phyloP scores from a whole-genome alignment of 2,329 filamentous ascomycete species.

The Apiospora aurea region DNA sequence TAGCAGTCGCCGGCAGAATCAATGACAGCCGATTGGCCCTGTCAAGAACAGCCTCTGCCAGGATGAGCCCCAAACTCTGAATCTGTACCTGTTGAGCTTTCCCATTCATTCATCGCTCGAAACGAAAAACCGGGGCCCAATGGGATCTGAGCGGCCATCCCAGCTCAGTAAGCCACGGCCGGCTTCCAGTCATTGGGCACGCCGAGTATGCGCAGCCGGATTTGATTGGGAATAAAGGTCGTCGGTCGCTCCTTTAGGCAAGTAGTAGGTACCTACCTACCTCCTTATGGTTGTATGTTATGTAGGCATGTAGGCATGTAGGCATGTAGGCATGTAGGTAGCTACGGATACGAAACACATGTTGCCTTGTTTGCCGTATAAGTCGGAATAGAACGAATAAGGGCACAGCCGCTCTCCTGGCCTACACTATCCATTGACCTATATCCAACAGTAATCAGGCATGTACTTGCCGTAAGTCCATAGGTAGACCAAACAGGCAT shows the following conservation, averaged over 20 bases:
- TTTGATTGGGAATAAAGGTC: background rate
- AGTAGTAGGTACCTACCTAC: background rate
- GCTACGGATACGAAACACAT: conserved; percentile 12
- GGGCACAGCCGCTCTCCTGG: background rate
- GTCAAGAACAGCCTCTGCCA: conserved; percentile 19
- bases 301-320: too few relatives aligned
- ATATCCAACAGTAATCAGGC: background rate
- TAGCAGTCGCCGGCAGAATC: too few relatives aligned
- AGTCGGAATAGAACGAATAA: background rate
- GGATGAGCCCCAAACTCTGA: conserved; percentile 20
- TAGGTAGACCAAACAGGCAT: too few relatives aligned
- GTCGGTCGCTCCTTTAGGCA: background rate
- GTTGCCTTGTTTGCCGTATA: background rate
- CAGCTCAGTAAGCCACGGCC: conserved; percentile 16
- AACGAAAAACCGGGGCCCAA: conserved; percentile 17
- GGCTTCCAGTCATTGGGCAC: background rate
- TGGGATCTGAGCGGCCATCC: conserved; percentile 5
- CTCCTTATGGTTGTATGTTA: too few relatives aligned
- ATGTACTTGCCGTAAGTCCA: too few relatives aligned
- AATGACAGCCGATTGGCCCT: background rate
- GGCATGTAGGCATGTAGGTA: background rate
- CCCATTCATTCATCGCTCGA: background rate
- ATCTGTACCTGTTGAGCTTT: conserved; percentile 5
- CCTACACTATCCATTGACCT: background rate
- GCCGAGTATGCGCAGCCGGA: background rate